Evolutionary conservation across 2,329 filamentous ascomycete genomes (phyloP).

Genomic region (Cercospora sp.): DNA sequence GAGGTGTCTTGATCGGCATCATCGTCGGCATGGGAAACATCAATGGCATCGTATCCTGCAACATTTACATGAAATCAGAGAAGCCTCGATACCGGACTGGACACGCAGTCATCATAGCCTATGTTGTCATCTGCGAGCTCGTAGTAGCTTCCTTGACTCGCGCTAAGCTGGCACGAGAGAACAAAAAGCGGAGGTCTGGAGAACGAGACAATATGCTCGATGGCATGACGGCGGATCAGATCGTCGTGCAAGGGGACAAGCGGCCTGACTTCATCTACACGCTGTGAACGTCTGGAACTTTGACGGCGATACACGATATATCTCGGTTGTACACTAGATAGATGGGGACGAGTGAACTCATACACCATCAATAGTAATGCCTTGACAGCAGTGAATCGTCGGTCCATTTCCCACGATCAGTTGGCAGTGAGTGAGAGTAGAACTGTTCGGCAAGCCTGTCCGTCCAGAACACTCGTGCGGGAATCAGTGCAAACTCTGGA

Average conservation of each 20-base stretch:
- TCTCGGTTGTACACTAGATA: neutral
- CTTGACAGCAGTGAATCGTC: neutral
- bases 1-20: conserved; percentile 78
- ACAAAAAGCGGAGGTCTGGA: conserved; percentile 65
- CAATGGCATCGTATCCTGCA: conserved; percentile 76
- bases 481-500: too few relatives aligned
- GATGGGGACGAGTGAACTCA: neutral
- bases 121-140: conserved; percentile 62
- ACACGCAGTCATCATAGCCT: conserved; percentile 73
- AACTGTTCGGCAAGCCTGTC: neutral
- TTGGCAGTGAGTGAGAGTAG: neutral
- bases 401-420: neutral
- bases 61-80: conserved; percentile 63
- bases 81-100: conserved; percentile 51
- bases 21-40: conserved; percentile 90
- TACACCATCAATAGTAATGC: neutral
- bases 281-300: neutral
- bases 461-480: neutral
- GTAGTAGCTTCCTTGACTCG: conserved; percentile 68
- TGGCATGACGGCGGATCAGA: conserved; percentile 63
- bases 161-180: conserved; percentile 66
- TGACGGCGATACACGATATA: neutral
- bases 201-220: conserved; percentile 65
- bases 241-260: conserved; percentile 67
- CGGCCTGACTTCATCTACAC: conserved; percentile 43